These are phyloP conservation scores for Combretum micranthum DNA, from an alignment of 345 rosid genomes.

Conservation along the genomic window DNA sequence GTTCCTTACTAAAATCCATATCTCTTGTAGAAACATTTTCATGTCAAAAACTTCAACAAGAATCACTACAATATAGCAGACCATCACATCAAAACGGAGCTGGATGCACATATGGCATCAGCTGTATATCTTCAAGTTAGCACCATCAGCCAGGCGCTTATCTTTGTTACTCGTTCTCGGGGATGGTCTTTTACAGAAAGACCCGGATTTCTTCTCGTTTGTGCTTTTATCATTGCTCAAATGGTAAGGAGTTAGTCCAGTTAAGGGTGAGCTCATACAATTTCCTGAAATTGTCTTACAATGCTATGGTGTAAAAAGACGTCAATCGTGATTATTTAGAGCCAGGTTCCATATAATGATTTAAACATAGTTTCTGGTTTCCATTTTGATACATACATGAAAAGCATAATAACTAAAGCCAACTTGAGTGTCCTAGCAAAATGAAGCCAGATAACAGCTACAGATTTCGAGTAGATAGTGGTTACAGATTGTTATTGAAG, in stretches of 20 bases:
- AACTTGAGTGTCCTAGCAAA: too few species aligned
- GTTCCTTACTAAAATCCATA: background rate
- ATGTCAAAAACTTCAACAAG: slow-evolving; percentile 25
- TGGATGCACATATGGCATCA: slow-evolving; percentile 41
- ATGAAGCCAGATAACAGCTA: too few species aligned
- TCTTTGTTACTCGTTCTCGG: slow-evolving; percentile 62
- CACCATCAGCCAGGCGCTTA: slow-evolving; percentile 84
- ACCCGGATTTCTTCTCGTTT: slow-evolving; percentile 59
- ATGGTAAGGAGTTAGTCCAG: slow-evolving; percentile 21
- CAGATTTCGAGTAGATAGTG: too few species aligned
- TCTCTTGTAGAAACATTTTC: slow-evolving; percentile 35
- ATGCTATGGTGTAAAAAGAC: too few species aligned
- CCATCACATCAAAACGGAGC: slow-evolving; percentile 1
- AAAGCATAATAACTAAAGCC: too few species aligned
- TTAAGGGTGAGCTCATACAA: too few species aligned
- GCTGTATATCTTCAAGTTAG: slow-evolving; percentile 73
- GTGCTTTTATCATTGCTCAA: slow-evolving; percentile 66
- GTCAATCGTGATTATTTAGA: too few species aligned
- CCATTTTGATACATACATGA: too few species aligned
- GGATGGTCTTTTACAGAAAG: slow-evolving; percentile 59
- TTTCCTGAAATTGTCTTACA: too few species aligned
- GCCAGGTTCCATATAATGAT: too few species aligned
- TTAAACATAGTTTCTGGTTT: too few species aligned
- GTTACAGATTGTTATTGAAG: too few species aligned
- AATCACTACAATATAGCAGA: slow-evolving; percentile 11